phyloP scores from a whole-genome alignment of 305 asterid species.

The Fraxinus sp. region DNA sequence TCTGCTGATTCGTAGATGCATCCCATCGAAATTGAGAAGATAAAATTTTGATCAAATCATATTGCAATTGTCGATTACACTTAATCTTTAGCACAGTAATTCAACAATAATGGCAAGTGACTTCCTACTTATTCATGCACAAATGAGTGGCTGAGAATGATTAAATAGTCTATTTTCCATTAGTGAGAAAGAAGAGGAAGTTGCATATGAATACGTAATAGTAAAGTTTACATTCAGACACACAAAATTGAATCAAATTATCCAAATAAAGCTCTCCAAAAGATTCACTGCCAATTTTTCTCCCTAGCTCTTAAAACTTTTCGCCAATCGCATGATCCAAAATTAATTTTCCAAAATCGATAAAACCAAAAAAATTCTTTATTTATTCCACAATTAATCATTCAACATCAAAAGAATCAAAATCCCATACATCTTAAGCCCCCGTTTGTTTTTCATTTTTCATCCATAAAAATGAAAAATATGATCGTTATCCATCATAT shows the following conservation, averaged over 20 bases:
- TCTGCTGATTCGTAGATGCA: neutral
- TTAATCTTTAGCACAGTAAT: too few species aligned
- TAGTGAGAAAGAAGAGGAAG: conserved; percentile 84
- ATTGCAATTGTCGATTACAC: neutral
- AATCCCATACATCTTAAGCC: neutral
- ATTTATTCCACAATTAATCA: neutral
- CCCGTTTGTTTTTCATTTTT: too few species aligned
- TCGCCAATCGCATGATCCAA: conserved; percentile 49
- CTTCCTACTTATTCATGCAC: conserved; percentile 29
- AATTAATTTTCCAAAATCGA: conserved; percentile 2
- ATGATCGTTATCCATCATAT: too few species aligned
- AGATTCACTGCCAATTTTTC: conserved; percentile 55
- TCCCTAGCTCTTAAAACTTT: conserved; percentile 44
- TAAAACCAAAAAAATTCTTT: neutral
- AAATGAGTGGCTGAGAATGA: conserved; percentile 82
- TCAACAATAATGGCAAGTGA: conserved; percentile 26
- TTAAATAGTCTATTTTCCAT: conserved; percentile 75
- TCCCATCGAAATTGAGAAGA: too few species aligned
- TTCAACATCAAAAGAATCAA: neutral
- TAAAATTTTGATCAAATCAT: too few species aligned
- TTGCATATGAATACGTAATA: conserved; percentile 46
- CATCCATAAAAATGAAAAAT: too few species aligned
- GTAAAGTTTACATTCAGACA: too few species aligned
- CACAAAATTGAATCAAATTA: too few species aligned
- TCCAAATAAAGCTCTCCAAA: conserved; percentile 25